These are phyloP conservation scores for Tulasnella sp. DNA, from an alignment of 768 basidiomycete genomes.

Conservation along the genomic window DNA sequence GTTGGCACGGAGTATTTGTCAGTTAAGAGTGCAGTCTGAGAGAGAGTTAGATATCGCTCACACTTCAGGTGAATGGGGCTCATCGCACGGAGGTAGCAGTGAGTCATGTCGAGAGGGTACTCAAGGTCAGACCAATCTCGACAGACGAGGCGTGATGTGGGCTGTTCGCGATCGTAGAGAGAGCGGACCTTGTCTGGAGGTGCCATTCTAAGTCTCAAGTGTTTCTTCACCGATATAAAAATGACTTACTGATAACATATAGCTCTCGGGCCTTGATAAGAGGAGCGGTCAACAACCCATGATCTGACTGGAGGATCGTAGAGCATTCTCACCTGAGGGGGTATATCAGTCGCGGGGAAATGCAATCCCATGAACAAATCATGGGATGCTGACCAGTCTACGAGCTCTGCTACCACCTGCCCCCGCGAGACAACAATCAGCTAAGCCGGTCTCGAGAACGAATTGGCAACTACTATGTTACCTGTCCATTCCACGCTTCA, in stretches of 20 bases:
- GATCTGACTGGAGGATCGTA: background rate
- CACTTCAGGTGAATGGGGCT: conserved; percentile 80
- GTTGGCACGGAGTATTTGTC: background rate
- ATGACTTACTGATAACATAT: conserved; percentile 57
- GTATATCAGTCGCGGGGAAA: conserved; percentile 67
- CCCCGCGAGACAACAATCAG: conserved; percentile 18
- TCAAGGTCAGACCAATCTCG: conserved; percentile 60
- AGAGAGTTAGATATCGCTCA: conserved; percentile 35
- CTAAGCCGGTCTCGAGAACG: too few species aligned
- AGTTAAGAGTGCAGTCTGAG: background rate
- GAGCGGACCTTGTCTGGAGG: conserved; percentile 65
- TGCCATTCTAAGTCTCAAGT: background rate
- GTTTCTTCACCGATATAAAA: background rate
- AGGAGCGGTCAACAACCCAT: background rate
- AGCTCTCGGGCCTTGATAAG: conserved; percentile 53
- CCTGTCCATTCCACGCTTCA: conserved; percentile 71
- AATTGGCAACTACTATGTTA: background rate
- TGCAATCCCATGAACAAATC: conserved; percentile 70
- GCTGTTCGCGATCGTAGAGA: conserved; percentile 67
- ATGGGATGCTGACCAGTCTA: conserved; percentile 70
- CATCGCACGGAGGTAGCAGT: conserved; percentile 81
- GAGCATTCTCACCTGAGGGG: conserved; percentile 50
- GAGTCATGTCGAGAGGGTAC: conserved; percentile 73
- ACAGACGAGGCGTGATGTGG: conserved; percentile 69
- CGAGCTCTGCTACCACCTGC: conserved; percentile 64